Evolutionary conservation across 306 rosid genomes (phyloP).

Genomic region (Myrica gale): DNA sequence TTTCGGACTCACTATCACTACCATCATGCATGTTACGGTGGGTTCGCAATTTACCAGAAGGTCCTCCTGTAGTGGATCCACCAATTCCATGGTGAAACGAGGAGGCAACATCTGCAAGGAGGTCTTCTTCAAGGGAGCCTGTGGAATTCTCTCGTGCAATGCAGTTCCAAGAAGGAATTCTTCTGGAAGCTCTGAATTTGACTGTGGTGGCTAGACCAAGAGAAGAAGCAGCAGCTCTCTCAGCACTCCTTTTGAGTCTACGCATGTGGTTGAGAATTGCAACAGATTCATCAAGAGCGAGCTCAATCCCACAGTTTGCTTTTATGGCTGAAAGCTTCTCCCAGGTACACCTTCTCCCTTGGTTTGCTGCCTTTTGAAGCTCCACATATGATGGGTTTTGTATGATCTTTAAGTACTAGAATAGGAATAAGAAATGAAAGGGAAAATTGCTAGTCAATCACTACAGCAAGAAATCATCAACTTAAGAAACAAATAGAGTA

Average conservation of each 20-base stretch:
- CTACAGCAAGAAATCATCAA: not conserved
- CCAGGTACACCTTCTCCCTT: slow-evolving; percentile 98
- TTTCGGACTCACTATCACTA: slow-evolving; percentile 84
- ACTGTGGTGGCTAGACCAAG: slow-evolving; percentile 52
- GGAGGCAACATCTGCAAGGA: slow-evolving; percentile 48
- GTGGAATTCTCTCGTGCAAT: slow-evolving; percentile 91
- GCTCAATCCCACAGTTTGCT: slow-evolving; percentile 94
- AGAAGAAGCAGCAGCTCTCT: slow-evolving; percentile 74
- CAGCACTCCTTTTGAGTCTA: slow-evolving; percentile 69
- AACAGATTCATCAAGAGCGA: slow-evolving; percentile 87
- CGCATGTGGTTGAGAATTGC: slow-evolving; percentile 89
- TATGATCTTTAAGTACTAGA: slow-evolving; percentile 80
- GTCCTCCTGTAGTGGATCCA: slow-evolving; percentile 34
- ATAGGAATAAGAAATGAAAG: not conserved
- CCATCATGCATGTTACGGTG: slow-evolving; percentile 54
- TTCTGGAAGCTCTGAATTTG: slow-evolving; percentile 70
- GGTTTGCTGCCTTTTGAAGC: slow-evolving; percentile 97
- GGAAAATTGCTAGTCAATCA: slow-evolving; percentile 26
- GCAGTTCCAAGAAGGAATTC: slow-evolving; percentile 99
- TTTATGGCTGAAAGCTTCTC: slow-evolving; percentile 95
- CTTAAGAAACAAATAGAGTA: not conserved
- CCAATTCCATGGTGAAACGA: slow-evolving; percentile 52
- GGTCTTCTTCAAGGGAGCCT: slow-evolving; percentile 75
- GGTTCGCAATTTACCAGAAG: slow-evolving; percentile 43
- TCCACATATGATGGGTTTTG: slow-evolving; percentile 84